Conservation (phyloP, 73 alveolate genomes). For the Paraurostyla sp. region DNA sequence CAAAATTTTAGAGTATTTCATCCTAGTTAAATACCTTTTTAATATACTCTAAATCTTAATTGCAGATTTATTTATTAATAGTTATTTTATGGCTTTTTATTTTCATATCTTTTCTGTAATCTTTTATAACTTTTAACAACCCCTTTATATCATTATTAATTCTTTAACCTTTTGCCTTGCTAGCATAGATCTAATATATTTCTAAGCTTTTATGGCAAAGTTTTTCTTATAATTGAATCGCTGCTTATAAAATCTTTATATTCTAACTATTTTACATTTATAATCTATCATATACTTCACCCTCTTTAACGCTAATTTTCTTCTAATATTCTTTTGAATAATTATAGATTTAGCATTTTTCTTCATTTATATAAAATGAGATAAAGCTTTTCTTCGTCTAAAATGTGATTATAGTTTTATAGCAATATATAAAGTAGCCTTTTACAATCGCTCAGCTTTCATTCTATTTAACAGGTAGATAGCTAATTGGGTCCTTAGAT, state of each 20-base stretch:
- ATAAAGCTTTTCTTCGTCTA: slow-evolving; percentile 20
- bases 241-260: slow-evolving; percentile 26
- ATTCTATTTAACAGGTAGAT: background rate
- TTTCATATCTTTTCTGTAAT: background rate
- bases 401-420: background rate
- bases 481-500: slow-evolving; percentile 17
- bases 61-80: background rate
- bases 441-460: background rate
- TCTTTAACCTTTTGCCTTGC: background rate
- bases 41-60: slow-evolving; percentile 16
- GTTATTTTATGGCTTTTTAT: background rate
- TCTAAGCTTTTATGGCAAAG: background rate
- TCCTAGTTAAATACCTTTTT: background rate
- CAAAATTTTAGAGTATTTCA: too few species aligned
- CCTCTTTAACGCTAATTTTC: background rate
- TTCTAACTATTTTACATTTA: background rate
- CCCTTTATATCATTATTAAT: background rate
- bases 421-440: background rate
- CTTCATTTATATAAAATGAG: background rate
- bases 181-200: background rate
- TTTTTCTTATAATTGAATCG: background rate
- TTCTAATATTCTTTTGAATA: background rate
- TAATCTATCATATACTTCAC: background rate
- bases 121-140: background rate
- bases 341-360: slow-evolving; percentile 6